Conservation (phyloP, 208 protist species). For the Trypanosoma mega region DNA sequence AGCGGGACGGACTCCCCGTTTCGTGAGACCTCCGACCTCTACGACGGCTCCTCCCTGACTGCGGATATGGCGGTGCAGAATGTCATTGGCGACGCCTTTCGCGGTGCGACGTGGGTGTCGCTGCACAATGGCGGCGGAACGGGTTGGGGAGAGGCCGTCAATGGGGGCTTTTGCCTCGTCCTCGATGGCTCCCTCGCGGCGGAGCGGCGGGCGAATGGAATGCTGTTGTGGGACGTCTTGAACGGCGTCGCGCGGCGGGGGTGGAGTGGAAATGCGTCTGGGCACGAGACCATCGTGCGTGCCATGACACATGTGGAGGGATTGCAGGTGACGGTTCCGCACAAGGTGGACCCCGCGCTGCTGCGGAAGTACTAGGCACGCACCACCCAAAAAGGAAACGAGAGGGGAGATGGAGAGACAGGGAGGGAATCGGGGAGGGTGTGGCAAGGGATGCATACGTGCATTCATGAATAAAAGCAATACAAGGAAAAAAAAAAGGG, state of each 20-base stretch:
- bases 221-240: slow-evolving; percentile 90
- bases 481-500: no score
- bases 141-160: slow-evolving; percentile 88
- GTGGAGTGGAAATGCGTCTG: slow-evolving; percentile 83
- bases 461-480: no score
- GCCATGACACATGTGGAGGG: slow-evolving; percentile 59
- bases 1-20: slow-evolving; percentile 78
- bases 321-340: slow-evolving; percentile 54
- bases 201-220: slow-evolving; percentile 33
- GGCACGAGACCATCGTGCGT: slow-evolving; percentile 45
- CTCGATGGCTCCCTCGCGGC: slow-evolving; percentile 73
- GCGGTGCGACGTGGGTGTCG: slow-evolving; percentile 81
- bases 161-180: slow-evolving; percentile 90
- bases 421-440: no score
- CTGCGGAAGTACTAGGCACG: slow-evolving; percentile 19
- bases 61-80: slow-evolving; percentile 89
- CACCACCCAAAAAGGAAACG: no score
- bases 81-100: slow-evolving; percentile 59
- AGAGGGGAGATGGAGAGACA: no score
- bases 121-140: slow-evolving; percentile 89
- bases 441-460: no score
- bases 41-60: slow-evolving; percentile 73
- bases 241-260: slow-evolving; percentile 79
- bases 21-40: slow-evolving; percentile 85
- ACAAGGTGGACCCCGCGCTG: slow-evolving; percentile 4